A percentile compares a stretch with the other conserved stretches of the same genome.
These are phyloP conservation scores for Ascochyta viciae-villosae DNA, from an alignment of 2,329 filamentous ascomycete genomes.

Conservation along the genomic window DNA sequence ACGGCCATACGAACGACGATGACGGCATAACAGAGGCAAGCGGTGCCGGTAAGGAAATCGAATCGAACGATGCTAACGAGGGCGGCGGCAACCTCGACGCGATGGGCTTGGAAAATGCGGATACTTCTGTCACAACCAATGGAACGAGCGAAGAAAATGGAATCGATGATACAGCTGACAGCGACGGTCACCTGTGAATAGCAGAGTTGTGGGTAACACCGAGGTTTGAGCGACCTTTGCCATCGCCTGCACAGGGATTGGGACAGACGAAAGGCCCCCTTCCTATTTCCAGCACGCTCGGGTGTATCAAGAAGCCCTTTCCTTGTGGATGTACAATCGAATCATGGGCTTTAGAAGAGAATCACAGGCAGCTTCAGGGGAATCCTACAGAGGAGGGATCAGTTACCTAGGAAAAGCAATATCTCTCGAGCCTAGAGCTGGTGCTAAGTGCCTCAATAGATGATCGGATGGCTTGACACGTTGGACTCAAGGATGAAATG, in stretches of 20 bases:
- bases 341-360: too few relatives aligned
- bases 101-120: not conserved
- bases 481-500: too few relatives aligned
- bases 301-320: too few relatives aligned
- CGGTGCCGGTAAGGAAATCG: not conserved
- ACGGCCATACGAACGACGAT: not conserved
- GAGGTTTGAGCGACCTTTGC: not conserved
- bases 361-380: too few relatives aligned
- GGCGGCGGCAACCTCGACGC: not conserved
- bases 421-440: too few relatives aligned
- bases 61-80: not conserved
- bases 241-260: not conserved
- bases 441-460: too few relatives aligned
- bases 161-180: not conserved
- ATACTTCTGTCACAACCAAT: not conserved
- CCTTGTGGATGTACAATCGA: too few relatives aligned
- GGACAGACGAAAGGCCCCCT: not conserved
- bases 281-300: too few relatives aligned
- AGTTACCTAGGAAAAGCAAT: too few relatives aligned
- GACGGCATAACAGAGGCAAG: not conserved
- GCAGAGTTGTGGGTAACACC: not conserved
- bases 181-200: not conserved
- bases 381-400: too few relatives aligned
- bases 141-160: not conserved
- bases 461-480: too few relatives aligned